These are phyloP conservation scores for Neonectria faginata DNA, from an alignment of 2,329 filamentous ascomycete genomes.

Conservation along the genomic window DNA sequence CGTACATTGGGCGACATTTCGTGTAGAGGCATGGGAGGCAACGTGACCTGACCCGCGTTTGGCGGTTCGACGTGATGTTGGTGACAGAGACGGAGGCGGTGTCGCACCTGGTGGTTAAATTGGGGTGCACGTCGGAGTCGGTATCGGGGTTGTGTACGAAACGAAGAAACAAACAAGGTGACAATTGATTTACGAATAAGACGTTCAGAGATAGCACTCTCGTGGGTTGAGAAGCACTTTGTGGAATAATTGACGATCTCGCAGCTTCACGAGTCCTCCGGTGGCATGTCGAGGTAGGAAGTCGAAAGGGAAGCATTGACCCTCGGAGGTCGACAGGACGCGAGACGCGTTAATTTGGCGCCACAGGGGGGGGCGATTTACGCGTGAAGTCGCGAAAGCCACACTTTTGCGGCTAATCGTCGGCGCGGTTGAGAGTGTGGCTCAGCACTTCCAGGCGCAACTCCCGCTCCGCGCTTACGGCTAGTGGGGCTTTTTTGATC, in stretches of 20 bases:
- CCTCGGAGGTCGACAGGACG: constrained; percentile 38
- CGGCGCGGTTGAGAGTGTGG: constrained; percentile 33
- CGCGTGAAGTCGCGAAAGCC: constrained; percentile 35
- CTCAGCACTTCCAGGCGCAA: constrained; percentile 20
- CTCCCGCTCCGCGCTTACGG: constrained; percentile 31
- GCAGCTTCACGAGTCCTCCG: constrained; percentile 11
- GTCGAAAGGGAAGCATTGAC: constrained; percentile 33
- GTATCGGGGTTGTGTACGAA: background rate
- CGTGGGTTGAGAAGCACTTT: constrained; percentile 1
- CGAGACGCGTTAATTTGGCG: constrained; percentile 52
- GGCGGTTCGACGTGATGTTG: constrained; percentile 11
- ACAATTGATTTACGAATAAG: constrained; percentile 3
- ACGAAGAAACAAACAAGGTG: constrained; percentile 7
- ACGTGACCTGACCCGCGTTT: constrained; percentile 9
- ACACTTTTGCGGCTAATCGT: constrained; percentile 34
- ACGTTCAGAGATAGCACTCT: background rate
- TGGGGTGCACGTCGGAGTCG: background rate
- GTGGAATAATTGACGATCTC: constrained; percentile 18
- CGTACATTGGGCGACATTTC: constrained; percentile 62
- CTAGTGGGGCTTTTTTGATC: constrained; percentile 33
- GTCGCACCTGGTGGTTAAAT: background rate
- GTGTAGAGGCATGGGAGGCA: constrained; percentile 59
- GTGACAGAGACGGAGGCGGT: background rate
- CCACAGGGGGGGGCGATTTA: constrained; percentile 33
- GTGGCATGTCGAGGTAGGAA: constrained; percentile 15